Base-by-base conservation (phyloP, 176 grass and related monocot genomes). In the sorghum (Sorghum bicolor) region DNA sequence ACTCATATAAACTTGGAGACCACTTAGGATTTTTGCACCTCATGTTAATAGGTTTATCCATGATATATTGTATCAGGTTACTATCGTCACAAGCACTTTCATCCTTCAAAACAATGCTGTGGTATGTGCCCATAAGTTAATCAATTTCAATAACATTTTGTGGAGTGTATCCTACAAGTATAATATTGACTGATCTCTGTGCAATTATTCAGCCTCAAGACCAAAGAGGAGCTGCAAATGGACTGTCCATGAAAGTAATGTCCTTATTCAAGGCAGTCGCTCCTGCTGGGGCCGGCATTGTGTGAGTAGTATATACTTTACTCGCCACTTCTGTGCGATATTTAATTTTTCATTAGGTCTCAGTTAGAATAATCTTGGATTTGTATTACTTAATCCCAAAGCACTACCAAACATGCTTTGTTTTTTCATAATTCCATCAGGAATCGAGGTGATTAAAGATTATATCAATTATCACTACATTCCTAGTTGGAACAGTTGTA, bases 171-270 rank as follows among this genome's bases (percentile, higher is more conserved):
- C 0, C 8, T 33, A 5, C 17, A 25, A 14, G 26, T 33, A 4
- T 83, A 43, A 19, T 55, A 67, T 9, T 68, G 9, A 75, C 10
- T 67, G 64, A 55, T 58, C 8, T 55, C 1, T 5, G 0, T 67
- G 20, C 10, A 29, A 77, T 50, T 80, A 32, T 17, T 19, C 89
- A 94, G 89, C 37, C 73, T 79, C 93, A 90, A 41, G 77, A 86
- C 4, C 93, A 95, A 95, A 83, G 84, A 83, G 92, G 92, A 64
- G 73, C 89, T 76, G 92, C 92, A 62, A 94, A 94, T 89, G 89
- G 89, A 13, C 61, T 88, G 15, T 48, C 90, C 17, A 80, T 95
- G 83, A 95, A 85, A 32, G 78, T 2, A 67, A 77, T 90, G 79
- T 95, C 90, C 31, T 33, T 95, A 19, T 88, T 92, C 38, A 95